Evolutionary conservation across 169 alveolate species (phyloP), one percentile per base, ranked within the genome.

Genomic region (Cryptosporidium meleagridis): DNA sequence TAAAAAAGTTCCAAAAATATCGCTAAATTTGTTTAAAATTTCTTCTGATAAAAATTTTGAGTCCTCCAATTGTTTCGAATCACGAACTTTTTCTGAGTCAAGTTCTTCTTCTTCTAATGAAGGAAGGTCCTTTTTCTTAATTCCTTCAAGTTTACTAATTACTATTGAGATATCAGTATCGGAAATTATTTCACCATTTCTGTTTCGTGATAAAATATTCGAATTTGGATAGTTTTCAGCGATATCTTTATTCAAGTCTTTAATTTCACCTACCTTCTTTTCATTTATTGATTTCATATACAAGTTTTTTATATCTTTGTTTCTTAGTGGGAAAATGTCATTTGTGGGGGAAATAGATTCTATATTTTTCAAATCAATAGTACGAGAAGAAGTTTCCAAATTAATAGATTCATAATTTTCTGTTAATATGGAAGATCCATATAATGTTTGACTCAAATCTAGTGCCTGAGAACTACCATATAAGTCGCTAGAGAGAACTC

Each of bases 191-290:
- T 59, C 73, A 12, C 68, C 75, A n/a, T 80, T 53, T 33, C 44
- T 80, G 5, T 65, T 65, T 31, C 41, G 48, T 9, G 68, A 26
- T 31, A 80, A n/a, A 16, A 80, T 62, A 12, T 14, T 23, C 1
- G 89, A 80, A 16, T 80, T 58, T n/a, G 73, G 89, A 31, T 80
- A 80, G 45, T 80, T 80, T 48, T 80, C 89, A 41, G 75, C 75
- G 33, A 80, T 62, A 45, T 65, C 70, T 31, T 41, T 65, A 39
- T 80, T 59, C 23, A 80, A 65, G 53, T 65, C 41, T 23, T 23
- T 41, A 37, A 59, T 62, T 41, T 29, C 70, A 67, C 10, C 18
- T 16, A 80, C 62, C 14, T 80, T 51, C 21, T 62, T 62, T 26
- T 61, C 75, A 48, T 80, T 65, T 9, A 80, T 67, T 44, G 80